Base-by-base conservation (phyloP, 495 filamentous ascomycete species). In the Daldinia concentrica region DNA sequence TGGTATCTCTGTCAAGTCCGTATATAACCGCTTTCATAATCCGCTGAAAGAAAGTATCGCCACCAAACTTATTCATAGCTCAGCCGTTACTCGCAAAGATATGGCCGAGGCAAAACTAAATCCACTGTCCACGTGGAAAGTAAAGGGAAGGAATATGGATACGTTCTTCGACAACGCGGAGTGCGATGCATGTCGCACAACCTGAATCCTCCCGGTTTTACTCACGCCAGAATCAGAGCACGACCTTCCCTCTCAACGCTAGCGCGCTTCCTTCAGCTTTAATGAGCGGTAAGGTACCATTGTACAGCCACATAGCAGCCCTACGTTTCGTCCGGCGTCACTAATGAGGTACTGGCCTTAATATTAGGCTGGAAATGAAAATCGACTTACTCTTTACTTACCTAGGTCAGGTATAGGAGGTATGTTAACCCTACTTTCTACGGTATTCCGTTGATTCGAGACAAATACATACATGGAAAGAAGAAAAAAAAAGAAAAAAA, bases 161-260 rank as follows among this genome's bases (percentile, higher is more conserved):
- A 27, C 54, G 39, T 14, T 63, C 36, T 32, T 59, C 22, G 19
- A 66, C 52, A 51, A 66, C 52, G 56, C 64, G 71, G n/a, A 45
- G 29, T 61, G 48, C 57, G 15, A 69, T 62, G 45, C 58, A 69
- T 54, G 66, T 69, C 36, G 58, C 62, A 73, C 71, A 63, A 56
- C 58, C 39, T 69, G 58, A 69, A 69, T 73, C 62, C 71, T 69
- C 22, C 71, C 48, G 56, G 52, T 60, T 62, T 58, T 63, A 26
- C 39, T 69, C 37, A 65, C 64, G 50, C 69, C 64, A 64, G 55
- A 65, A 64, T 55, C 27, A 30, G 27, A 29, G 50, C 50, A 54
- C 15, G 27, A 54, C 24, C 27, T 54, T 30, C 26, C 14, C 12
- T 3, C 50, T 54, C 27, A 36, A 50, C 48, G 17, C 17, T 61